phyloP scores from a whole-genome alignment of 805 yeast genomes.

The Lipomyces yamanashiensis region DNA sequence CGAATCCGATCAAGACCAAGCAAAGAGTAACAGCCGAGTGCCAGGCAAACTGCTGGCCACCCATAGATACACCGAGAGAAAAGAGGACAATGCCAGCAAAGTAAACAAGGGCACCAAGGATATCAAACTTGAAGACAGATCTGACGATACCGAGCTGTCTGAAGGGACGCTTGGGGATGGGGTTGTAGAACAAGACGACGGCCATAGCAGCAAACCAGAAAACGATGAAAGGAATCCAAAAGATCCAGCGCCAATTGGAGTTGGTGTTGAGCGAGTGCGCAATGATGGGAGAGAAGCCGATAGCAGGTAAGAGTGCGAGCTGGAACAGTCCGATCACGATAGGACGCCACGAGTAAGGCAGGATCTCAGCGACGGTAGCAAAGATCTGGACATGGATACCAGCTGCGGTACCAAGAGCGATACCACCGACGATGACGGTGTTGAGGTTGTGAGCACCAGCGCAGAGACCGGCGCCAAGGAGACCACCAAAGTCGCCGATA shows the following conservation, averaged over 20 bases:
- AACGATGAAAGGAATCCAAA: constrained; percentile 12
- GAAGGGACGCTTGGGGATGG: constrained; percentile 18
- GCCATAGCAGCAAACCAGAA: constrained; percentile 2
- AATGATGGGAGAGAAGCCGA: constrained; percentile 8
- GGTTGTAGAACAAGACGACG: constrained; percentile 7
- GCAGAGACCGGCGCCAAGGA: constrained; percentile 9
- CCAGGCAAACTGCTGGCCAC: constrained; percentile 17
- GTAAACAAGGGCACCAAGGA: background rate
- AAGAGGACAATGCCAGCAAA: constrained; percentile 10
- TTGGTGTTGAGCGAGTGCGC: background rate
- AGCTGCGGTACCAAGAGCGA: constrained; percentile 6
- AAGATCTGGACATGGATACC: constrained; percentile 3
- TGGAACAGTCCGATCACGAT: constrained; percentile 8
- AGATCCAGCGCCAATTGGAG: constrained; percentile 9
- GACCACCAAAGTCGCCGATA: constrained; percentile 10
- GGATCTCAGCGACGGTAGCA: constrained; percentile 4
- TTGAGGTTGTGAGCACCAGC: constrained; percentile 14
- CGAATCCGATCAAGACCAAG: constrained; percentile 7
- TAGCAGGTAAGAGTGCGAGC: constrained; percentile 7
- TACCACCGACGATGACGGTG: constrained; percentile 11
- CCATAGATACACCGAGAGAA: constrained; percentile 13
- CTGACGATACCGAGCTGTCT: constrained; percentile 8
- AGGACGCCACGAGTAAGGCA: constrained; percentile 8
- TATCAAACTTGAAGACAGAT: constrained; percentile 10
- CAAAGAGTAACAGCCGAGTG: constrained; percentile 12